These are phyloP conservation scores for Phialophora expanda DNA, from an alignment of 2,329 filamentous ascomycete species.

Conservation along the genomic window DNA sequence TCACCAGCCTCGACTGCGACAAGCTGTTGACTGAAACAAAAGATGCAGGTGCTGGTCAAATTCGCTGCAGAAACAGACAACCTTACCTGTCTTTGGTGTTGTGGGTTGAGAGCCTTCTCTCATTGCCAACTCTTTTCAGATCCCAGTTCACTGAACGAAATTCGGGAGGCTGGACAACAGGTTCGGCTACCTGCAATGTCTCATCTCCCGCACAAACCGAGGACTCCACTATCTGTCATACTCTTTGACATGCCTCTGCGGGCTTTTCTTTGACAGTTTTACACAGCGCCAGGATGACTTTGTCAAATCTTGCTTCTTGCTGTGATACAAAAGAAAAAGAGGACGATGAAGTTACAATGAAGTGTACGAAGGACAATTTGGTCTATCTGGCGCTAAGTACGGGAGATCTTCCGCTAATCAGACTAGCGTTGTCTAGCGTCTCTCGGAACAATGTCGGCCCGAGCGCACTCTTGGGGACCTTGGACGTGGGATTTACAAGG, in stretches of 20 bases:
- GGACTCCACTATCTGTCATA: conserved; percentile 30
- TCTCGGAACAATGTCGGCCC: background rate
- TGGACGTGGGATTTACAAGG: background rate
- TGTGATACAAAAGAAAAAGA: conserved; percentile 22
- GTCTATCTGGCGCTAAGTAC: conserved; percentile 15
- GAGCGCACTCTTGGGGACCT: background rate
- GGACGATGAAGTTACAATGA: conserved; percentile 8
- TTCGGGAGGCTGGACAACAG: conserved; percentile 28
- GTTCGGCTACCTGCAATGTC: conserved; percentile 35
- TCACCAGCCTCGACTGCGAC: conserved; percentile 8
- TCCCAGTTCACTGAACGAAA: conserved; percentile 18
- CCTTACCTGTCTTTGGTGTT: conserved; percentile 6
- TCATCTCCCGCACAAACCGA: conserved; percentile 26
- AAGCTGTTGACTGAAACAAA: conserved; percentile 4
- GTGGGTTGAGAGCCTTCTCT: background rate
- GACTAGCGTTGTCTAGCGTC: background rate
- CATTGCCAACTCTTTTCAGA: conserved; percentile 1
- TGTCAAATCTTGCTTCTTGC: conserved; percentile 29
- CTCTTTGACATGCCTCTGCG: conserved; percentile 14
- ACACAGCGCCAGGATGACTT: conserved; percentile 24
- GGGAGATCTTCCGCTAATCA: conserved; percentile 15
- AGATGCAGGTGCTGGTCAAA: background rate
- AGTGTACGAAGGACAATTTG: conserved; percentile 7
- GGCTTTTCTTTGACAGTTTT: conserved; percentile 15
- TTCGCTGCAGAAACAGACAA: background rate